phyloP scores from a whole-genome alignment of 2,329 filamentous ascomycete genomes.

The Colletotrichum sp. region DNA sequence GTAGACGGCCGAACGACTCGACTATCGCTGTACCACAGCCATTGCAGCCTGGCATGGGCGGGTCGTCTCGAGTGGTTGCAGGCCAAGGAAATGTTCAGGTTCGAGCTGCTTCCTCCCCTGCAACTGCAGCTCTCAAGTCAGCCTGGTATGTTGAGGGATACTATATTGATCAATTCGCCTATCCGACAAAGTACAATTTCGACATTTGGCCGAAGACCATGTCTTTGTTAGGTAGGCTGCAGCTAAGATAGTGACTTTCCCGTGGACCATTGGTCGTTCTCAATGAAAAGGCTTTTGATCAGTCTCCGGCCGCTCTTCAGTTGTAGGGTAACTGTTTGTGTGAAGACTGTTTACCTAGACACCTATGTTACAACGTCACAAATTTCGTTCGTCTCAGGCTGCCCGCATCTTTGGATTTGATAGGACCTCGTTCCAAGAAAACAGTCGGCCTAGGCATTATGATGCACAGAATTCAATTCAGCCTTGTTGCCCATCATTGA shows the following conservation, averaged over 20 bases:
- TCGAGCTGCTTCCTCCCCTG: background rate
- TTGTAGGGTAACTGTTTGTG: no score
- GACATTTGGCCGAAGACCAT: no score
- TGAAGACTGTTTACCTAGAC: no score
- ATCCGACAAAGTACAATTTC: no score
- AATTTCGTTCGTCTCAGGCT: background rate
- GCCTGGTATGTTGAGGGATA: accelerated
- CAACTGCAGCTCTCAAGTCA: accelerated
- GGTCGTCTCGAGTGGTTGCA: background rate
- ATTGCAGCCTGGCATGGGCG: background rate
- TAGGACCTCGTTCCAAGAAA: background rate
- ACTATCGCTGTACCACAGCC: no score
- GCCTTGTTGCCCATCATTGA: background rate
- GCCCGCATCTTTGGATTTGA: accelerated
- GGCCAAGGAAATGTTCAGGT: accelerated
- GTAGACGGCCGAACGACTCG: background rate
- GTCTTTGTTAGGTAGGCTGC: no score
- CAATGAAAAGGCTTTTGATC: no score
- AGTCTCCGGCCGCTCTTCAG: no score
- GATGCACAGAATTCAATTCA: background rate
- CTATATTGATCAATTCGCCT: background rate
- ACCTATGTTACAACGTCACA: no score
- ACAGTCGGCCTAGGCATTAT: background rate
- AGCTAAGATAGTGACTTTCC: no score
- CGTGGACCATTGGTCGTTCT: no score